Conservation (phyloP, 2,329 filamentous ascomycete species). For the Pseudogymnoascus sp. region DNA sequence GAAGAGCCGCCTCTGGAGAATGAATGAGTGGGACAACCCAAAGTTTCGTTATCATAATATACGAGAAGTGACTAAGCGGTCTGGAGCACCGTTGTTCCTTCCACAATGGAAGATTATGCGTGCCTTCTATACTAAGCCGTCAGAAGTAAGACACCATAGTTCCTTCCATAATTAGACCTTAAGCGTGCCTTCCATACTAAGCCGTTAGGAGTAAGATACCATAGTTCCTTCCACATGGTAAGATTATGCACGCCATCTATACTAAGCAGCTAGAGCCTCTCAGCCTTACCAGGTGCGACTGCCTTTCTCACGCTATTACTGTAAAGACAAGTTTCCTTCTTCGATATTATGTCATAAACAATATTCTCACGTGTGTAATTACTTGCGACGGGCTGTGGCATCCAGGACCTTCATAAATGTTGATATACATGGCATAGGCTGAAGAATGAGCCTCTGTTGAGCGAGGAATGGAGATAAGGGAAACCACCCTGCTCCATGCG, state of each 20-base stretch:
- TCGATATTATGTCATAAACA: neutral
- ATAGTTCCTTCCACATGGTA: neutral
- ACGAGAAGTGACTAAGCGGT: neutral
- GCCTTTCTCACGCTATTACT: neutral
- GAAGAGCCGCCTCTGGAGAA: too few relatives aligned
- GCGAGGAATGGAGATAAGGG: neutral
- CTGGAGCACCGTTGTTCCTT: neutral
- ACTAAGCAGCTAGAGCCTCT: neutral
- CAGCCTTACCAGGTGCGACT: neutral
- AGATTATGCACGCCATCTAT: neutral
- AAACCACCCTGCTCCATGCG: neutral
- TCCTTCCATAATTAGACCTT: neutral
- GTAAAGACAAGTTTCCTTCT: neutral
- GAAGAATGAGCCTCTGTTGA: neutral
- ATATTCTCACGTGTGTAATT: neutral
- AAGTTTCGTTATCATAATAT: neutral
- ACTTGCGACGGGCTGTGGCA: neutral
- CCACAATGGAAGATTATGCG: neutral
- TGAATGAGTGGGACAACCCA: too few relatives aligned
- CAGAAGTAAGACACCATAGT: neutral
- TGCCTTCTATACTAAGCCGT: neutral
- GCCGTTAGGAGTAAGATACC: neutral
- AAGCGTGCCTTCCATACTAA: neutral
- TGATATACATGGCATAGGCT: neutral
- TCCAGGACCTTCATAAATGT: neutral